These are phyloP conservation scores for Colletotrichum destructivum DNA, from an alignment of 2,329 filamentous ascomycete genomes.

Conservation along the genomic window DNA sequence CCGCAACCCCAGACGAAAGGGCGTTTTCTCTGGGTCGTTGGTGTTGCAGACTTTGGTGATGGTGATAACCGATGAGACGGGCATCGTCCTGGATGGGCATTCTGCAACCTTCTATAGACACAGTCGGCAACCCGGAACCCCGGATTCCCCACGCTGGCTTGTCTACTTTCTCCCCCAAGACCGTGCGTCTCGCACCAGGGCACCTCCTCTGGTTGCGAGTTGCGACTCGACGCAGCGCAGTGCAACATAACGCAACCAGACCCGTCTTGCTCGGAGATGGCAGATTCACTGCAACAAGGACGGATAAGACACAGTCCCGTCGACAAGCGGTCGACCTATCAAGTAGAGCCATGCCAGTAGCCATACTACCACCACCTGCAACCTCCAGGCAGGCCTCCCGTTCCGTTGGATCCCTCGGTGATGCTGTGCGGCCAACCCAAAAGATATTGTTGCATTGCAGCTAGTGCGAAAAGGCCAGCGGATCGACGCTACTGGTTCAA, in stretches of 20 bases:
- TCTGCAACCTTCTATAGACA: constrained; percentile 30
- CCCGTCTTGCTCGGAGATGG: constrained; percentile 34
- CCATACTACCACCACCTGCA: constrained; percentile 5
- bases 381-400: constrained; percentile 25
- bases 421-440: constrained; percentile 29
- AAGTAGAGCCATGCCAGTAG: constrained; percentile 6
- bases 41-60: constrained; percentile 30
- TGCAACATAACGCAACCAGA: constrained; percentile 26
- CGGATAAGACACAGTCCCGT: constrained; percentile 15
- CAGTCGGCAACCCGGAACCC: constrained; percentile 10
- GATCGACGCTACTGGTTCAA: constrained; percentile 27
- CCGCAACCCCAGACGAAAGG: constrained; percentile 13
- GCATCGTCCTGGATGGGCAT: constrained; percentile 33
- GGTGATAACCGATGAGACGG: constrained; percentile 34
- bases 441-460: constrained; percentile 36
- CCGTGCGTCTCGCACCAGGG: constrained; percentile 14
- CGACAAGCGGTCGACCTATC: constrained; percentile 20
- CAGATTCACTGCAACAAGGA: constrained; percentile 23
- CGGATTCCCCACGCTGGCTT: constrained; percentile 1
- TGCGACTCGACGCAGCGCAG: constrained; percentile 37
- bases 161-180: constrained; percentile 8
- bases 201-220: constrained; percentile 7
- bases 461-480: constrained; percentile 18
- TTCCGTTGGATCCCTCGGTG: constrained; percentile 37
- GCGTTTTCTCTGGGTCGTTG: constrained; percentile 25